phyloP scores from a whole-genome alignment of 352 stramenopile species.

The Thalassiosira sp. region DNA sequence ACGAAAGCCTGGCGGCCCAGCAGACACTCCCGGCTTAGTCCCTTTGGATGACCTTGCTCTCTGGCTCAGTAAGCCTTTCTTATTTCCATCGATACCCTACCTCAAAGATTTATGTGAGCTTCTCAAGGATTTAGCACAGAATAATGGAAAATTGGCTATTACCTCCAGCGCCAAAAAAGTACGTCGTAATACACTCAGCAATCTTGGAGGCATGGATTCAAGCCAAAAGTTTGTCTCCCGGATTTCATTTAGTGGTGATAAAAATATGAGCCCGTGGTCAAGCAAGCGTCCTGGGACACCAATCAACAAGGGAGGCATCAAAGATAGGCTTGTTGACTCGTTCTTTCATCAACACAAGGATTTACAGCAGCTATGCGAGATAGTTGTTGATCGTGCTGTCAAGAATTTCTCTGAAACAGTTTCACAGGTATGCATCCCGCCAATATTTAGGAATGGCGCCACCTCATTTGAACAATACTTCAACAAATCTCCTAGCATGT shows the following conservation, averaged over 20 bases:
- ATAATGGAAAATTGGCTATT: slow-evolving; percentile 7
- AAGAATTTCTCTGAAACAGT: slow-evolving; percentile 50
- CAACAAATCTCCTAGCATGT: slow-evolving; percentile 15
- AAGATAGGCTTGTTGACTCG: slow-evolving; percentile 63
- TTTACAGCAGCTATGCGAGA: slow-evolving; percentile 69
- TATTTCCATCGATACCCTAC: slow-evolving; percentile 48
- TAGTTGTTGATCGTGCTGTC: slow-evolving; percentile 52
- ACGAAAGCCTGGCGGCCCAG: neutral
- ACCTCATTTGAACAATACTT: slow-evolving; percentile 45
- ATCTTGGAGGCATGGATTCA: slow-evolving; percentile 8
- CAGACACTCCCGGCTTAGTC: slow-evolving; percentile 6
- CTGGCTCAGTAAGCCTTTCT: slow-evolving; percentile 40
- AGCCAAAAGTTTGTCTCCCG: slow-evolving; percentile 8
- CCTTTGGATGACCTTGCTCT: slow-evolving; percentile 35
- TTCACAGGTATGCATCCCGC: slow-evolving; percentile 18
- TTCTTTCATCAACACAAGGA: slow-evolving; percentile 81
- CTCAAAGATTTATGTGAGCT: slow-evolving; percentile 66
- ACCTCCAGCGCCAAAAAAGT: slow-evolving; percentile 31
- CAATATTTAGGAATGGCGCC: slow-evolving; percentile 29
- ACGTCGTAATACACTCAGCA: slow-evolving; percentile 20
- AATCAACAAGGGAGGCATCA: slow-evolving; percentile 32
- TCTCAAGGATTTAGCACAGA: slow-evolving; percentile 39
- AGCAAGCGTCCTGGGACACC: slow-evolving; percentile 13
- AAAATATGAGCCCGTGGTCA: slow-evolving; percentile 20
- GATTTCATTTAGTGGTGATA: slow-evolving; percentile 4